These are phyloP conservation scores for Epichloe typhina DNA, from an alignment of 2,329 filamentous ascomycete genomes.

Conservation along the genomic window DNA sequence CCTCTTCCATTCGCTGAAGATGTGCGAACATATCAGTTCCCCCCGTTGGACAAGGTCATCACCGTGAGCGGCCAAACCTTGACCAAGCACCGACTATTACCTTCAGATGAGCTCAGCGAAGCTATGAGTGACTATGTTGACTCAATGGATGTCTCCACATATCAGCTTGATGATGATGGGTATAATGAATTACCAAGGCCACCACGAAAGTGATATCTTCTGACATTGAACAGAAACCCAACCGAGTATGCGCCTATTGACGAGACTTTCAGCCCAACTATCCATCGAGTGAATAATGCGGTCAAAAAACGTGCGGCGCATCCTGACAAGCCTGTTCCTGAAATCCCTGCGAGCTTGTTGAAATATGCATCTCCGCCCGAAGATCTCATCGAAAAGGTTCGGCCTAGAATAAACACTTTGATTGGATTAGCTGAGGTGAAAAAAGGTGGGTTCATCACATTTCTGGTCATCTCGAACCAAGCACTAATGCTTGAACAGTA, in stretches of 20 bases:
- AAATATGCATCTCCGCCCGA: constrained; percentile 62
- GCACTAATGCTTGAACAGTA: constrained; percentile 33
- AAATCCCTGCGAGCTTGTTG: constrained; percentile 49
- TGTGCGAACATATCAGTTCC: constrained; percentile 78
- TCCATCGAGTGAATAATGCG: constrained; percentile 83
- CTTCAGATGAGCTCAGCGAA: constrained; percentile 55
- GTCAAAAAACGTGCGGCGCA: constrained; percentile 72
- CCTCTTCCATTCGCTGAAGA: constrained; percentile 92
- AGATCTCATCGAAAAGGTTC: constrained; percentile 46
- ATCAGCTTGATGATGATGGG: constrained; percentile 64
- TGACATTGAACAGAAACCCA: constrained; percentile 21
- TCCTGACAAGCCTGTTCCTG: constrained; percentile 49
- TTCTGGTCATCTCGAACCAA: neutral
- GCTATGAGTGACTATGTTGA: constrained; percentile 91
- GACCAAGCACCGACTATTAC: constrained; percentile 72
- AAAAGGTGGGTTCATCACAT: constrained; percentile 41
- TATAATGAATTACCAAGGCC: constrained; percentile 22
- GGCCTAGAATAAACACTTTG: constrained; percentile 47
- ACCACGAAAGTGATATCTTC: neutral
- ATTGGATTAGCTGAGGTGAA: constrained; percentile 66
- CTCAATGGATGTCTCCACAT: constrained; percentile 70
- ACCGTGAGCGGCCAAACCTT: constrained; percentile 75
- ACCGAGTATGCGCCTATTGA: constrained; percentile 65
- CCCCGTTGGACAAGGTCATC: constrained; percentile 78
- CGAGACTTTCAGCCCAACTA: constrained; percentile 67